A percentile compares a stretch with the other conserved stretches of the same genome.
Evolutionary conservation across 208 protist species (phyloP).

Genomic region (Kentomonas sorsogonicus): DNA sequence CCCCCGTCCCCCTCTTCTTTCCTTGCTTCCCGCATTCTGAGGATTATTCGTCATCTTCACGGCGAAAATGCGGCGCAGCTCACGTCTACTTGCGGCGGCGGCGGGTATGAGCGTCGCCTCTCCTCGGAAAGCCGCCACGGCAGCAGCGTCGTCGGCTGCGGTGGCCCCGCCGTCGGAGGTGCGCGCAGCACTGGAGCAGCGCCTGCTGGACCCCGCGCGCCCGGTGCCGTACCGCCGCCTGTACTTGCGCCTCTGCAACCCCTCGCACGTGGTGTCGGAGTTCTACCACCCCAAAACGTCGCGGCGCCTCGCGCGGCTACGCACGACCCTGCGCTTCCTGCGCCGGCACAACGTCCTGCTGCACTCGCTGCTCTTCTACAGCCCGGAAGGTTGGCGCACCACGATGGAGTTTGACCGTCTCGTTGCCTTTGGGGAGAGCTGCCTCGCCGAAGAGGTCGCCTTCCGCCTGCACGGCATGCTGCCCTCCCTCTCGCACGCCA

Average conservation of each 20-base stretch:
- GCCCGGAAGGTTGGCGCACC: constrained; percentile 61
- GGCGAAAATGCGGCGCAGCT: too few species aligned
- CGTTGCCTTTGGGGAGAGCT: constrained; percentile 53
- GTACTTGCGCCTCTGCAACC: constrained; percentile 57
- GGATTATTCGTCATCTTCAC: too few species aligned
- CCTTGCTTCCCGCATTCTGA: too few species aligned
- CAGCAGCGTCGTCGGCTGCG: too few species aligned
- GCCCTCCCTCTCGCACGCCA: constrained; percentile 27
- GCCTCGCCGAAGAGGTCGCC: constrained; percentile 50
- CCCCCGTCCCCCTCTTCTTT: too few species aligned
- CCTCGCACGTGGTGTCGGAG: constrained; percentile 63
- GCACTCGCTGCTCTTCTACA: constrained; percentile 79
- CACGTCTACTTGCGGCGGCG: too few species aligned
- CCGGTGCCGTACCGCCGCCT: constrained; percentile 49
- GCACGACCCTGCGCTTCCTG: constrained; percentile 56
- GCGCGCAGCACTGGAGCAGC: constrained; percentile 25
- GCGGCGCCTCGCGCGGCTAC: constrained; percentile 36
- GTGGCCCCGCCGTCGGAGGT: too few species aligned
- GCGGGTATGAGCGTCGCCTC: neutral
- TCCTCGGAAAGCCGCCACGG: neutral
- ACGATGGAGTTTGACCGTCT: constrained; percentile 72
- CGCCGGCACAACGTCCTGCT: constrained; percentile 84
- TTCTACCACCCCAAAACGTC: constrained; percentile 52
- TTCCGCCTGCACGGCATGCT: constrained; percentile 63
- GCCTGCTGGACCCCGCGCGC: constrained; percentile 43